Percentiles rank a stretch among this genome's conserved stretches.
Conservation (phyloP, 345 rosid genomes). For the Aquilaria sinensis region DNA sequence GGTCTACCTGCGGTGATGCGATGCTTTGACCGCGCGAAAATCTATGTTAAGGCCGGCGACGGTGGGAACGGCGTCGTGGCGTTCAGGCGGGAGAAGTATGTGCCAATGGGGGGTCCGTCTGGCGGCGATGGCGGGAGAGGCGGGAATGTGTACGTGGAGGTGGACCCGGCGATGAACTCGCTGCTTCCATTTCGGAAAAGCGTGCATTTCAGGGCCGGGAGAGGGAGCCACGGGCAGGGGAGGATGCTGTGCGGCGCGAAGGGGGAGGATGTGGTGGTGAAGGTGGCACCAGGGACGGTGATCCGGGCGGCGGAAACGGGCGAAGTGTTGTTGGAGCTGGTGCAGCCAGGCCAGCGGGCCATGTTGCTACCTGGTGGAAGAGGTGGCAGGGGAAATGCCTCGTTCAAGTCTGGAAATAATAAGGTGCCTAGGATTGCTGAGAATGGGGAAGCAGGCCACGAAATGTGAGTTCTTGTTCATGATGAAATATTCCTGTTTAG, state of each 20-base stretch:
- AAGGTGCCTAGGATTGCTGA: slow-evolving; percentile 90
- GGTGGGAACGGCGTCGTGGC: slow-evolving; percentile 95
- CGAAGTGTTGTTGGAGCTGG: slow-evolving; percentile 77
- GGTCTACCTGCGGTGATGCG: slow-evolving; percentile 93
- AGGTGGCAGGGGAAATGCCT: slow-evolving; percentile 95
- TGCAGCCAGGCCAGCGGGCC: slow-evolving; percentile 74
- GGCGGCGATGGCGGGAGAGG: slow-evolving; percentile 99
- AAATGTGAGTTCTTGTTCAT: slow-evolving; percentile 57
- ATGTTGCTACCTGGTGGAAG: slow-evolving; percentile 84
- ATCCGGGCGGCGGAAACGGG: slow-evolving; percentile 63
- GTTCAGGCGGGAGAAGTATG: slow-evolving; percentile 78
- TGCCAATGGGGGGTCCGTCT: slow-evolving; percentile 88
- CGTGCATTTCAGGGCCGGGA: slow-evolving; percentile 76
- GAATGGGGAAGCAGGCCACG: slow-evolving; percentile 94
- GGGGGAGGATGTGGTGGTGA: slow-evolving; percentile 80
- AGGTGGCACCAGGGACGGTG: slow-evolving; percentile 84
- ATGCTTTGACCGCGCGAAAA: slow-evolving; percentile 83
- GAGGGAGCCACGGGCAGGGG: slow-evolving; percentile 84
- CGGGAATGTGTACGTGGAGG: slow-evolving; percentile 76
- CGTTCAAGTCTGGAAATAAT: slow-evolving; percentile 75
- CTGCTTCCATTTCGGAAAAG: slow-evolving; percentile 73
- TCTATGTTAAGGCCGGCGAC: slow-evolving; percentile 74
- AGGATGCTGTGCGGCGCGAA: slow-evolving; percentile 61
- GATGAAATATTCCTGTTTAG: too few relatives aligned
- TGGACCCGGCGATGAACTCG: slow-evolving; percentile 79